Evolutionary conservation across 106 monocot species (phyloP), one percentile per base, ranked within the genome.

Genomic region (Posidonia australis): DNA sequence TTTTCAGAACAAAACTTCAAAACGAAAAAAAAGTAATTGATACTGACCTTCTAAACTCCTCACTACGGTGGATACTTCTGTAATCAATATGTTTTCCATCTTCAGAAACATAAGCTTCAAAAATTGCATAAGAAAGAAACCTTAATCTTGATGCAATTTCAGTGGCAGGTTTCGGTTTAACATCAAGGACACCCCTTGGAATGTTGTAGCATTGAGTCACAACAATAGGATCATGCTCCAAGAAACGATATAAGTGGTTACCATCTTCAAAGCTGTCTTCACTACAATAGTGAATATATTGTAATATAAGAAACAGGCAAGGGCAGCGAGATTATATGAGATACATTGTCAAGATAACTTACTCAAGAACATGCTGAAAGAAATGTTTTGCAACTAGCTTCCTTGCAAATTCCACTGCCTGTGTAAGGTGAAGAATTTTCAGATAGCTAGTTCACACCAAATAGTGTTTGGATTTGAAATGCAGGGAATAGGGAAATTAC

Each of bases 221-320:
- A 30, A 73, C 66, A 44, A 70, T 45, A 12, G 89, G 93, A 76
- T 93, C 93, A 71, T 93, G 80, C 66, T 93, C 93, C 78, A 93
- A 54, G 66, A 89, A 89, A 1, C 89, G 88, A 74, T 89, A 93
- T 28, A 89, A 64, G 51, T 89, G 83, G 68, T 83, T 86, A n/a
- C 86, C 85, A 83, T 93, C 93, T 81, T 93, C 93, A 79, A 93
- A 93, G 51, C 71, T 45, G 69, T 89, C 81, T 71, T 93, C 93
- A 36, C 93, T 93, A 78, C 54, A 80, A 30, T 51, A 16, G 20
- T 47, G 24, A 64, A 73, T 66, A 11, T 20, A 22, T 28, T 55
- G 46, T 51, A 43, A 19, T 10, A 27, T 59, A 43, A 72, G 5
- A 52, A 59, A 23, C 31, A 60, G 57, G 5, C 51, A 44, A 42